Conservation (phyloP, 257 asterid genomes). For the Solanum paucissectum region DNA sequence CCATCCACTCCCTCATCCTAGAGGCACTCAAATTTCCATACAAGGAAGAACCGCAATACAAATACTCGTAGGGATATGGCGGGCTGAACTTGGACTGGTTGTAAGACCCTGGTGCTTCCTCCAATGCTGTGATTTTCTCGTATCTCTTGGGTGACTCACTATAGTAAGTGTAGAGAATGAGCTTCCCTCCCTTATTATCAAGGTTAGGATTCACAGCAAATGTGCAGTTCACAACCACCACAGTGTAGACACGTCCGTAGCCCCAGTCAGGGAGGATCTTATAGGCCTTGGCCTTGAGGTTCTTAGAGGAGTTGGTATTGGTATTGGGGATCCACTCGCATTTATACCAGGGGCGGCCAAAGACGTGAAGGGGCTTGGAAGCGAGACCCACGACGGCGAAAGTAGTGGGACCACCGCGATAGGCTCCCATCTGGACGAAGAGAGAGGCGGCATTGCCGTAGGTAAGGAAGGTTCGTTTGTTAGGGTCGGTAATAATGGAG, state of each 20-base stretch:
- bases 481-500: neutral
- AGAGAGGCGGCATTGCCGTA: constrained; percentile 70
- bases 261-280: constrained; percentile 53
- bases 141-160: constrained; percentile 20
- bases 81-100: constrained; percentile 17
- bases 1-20: constrained; percentile 67
- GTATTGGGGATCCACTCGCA: constrained; percentile 66
- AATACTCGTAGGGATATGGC: constrained; percentile 36
- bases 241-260: constrained; percentile 76
- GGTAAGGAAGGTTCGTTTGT: constrained; percentile 44
- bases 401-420: constrained; percentile 72
- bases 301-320: neutral
- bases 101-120: constrained; percentile 28
- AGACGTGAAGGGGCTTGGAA: constrained; percentile 73
- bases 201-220: constrained; percentile 19
- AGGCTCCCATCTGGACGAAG: constrained; percentile 82
- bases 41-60: constrained; percentile 65
- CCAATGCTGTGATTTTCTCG: constrained; percentile 35
- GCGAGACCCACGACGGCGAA: constrained; percentile 74
- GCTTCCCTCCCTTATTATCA: constrained; percentile 34
- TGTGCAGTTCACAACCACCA: constrained; percentile 67
- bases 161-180: constrained; percentile 37
- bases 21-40: constrained; percentile 59
- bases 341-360: constrained; percentile 57
- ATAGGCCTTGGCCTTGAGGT: constrained; percentile 11